Evolutionary conservation across 257 asterid genomes (phyloP).

Genomic region (Gynochthodes officinalis): DNA sequence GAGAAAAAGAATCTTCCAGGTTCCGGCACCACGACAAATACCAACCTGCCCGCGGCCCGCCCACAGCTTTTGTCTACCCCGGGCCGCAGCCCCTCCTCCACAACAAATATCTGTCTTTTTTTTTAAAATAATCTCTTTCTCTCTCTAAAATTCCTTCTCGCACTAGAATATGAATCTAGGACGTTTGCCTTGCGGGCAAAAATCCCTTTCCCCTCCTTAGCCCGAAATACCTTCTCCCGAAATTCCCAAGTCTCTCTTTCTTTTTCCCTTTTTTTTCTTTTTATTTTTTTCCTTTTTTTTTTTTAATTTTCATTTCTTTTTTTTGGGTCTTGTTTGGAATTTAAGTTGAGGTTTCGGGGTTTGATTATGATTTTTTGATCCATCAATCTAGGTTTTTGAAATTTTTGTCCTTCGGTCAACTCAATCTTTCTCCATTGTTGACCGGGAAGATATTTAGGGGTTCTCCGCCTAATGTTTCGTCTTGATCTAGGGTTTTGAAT

Average conservation of each 20-base stretch:
- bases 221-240: neutral
- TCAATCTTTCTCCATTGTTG: slow-evolving; percentile 1
- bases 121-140: neutral
- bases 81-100: neutral
- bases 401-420: slow-evolving; percentile 9
- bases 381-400: neutral
- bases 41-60: too few relatives aligned
- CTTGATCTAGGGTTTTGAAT: slow-evolving; percentile 16
- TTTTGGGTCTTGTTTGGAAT: too few relatives aligned
- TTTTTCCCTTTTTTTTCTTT: too few relatives aligned
- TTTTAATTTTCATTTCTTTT: too few relatives aligned
- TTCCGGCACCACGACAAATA: too few relatives aligned
- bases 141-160: neutral
- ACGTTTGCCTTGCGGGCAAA: neutral
- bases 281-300: neutral
- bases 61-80: neutral
- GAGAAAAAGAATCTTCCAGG: neutral
- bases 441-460: neutral
- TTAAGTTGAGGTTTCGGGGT: neutral
- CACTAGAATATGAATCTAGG: neutral
- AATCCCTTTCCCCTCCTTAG: too few relatives aligned
- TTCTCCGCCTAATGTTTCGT: neutral
- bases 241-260: neutral
- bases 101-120: neutral
- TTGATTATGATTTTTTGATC: neutral